Percentiles rank a stretch among this genome's conserved stretches.
Conservation (phyloP, 768 basidiomycete genomes). For the Nidularia pulvinata region DNA sequence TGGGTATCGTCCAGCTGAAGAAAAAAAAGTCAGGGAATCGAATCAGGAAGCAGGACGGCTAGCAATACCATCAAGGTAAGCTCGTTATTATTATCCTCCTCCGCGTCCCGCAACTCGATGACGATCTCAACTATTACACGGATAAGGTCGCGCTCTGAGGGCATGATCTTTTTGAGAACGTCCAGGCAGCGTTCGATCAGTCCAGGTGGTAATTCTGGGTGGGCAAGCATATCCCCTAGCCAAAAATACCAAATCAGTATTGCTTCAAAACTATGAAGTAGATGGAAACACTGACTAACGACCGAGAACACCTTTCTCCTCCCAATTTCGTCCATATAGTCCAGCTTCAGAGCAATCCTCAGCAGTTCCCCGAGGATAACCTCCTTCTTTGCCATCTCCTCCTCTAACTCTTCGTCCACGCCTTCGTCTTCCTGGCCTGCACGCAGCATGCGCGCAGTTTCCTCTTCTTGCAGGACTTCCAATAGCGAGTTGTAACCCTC, state of each 20-base stretch:
- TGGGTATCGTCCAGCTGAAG: conserved; percentile 18
- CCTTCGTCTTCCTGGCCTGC: conserved; percentile 33
- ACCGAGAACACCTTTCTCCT: conserved; percentile 88
- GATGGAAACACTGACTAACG: conserved; percentile 60
- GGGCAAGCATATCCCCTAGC: conserved; percentile 85
- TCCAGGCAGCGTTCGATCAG: conserved; percentile 85
- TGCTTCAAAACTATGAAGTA: background rate
- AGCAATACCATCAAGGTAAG: conserved; percentile 8
- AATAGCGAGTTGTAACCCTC: conserved; percentile 69
- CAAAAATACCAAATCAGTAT: background rate
- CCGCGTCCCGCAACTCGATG: conserved; percentile 30
- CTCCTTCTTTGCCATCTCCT: conserved; percentile 62
- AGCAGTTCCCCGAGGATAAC: conserved; percentile 84
- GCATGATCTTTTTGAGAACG: conserved; percentile 78
- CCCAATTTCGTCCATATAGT: conserved; percentile 96
- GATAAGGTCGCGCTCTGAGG: conserved; percentile 65
- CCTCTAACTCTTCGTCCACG: conserved; percentile 49
- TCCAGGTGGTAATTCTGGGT: conserved; percentile 75
- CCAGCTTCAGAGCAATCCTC: conserved; percentile 76
- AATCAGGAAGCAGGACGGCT: background rate
- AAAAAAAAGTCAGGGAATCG: background rate
- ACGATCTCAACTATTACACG: conserved; percentile 34
- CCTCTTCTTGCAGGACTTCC: conserved; percentile 35
- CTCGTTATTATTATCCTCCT: conserved; percentile 23
- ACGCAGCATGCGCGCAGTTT: conserved; percentile 28